These are phyloP conservation scores for Lasiodiplodia sp. DNA, from an alignment of 2,329 filamentous ascomycete genomes.

Conservation along the genomic window DNA sequence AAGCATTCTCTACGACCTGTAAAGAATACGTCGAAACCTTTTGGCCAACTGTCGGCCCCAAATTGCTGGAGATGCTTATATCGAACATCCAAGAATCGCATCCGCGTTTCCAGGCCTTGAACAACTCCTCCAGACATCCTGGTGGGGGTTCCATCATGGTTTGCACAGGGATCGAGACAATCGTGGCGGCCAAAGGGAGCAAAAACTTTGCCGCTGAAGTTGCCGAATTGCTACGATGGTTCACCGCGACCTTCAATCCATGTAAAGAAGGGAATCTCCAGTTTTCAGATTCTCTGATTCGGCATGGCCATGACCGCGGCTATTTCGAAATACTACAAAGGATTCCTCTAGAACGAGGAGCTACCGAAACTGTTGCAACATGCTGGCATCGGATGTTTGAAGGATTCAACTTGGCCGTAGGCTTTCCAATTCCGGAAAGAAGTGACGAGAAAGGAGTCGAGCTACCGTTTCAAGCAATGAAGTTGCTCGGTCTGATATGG, in stretches of 20 bases:
- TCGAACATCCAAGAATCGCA: neutral
- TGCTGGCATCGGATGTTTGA: conserved; percentile 1
- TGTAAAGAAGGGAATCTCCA: too few relatives aligned
- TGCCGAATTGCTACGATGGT: too few relatives aligned
- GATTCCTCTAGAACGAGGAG: neutral
- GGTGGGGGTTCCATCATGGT: too few relatives aligned
- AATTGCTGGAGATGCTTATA: neutral
- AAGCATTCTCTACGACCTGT: neutral
- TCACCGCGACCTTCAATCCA: too few relatives aligned
- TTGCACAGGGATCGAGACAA: too few relatives aligned
- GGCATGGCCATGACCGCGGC: too few relatives aligned
- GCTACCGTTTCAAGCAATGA: conserved; percentile 1
- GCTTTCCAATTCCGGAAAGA: neutral
- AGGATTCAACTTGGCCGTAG: neutral
- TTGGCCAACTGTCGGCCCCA: neutral
- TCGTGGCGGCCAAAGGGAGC: too few relatives aligned
- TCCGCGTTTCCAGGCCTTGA: neutral
- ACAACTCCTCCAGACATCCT: too few relatives aligned
- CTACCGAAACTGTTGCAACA: neutral
- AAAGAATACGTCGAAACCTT: neutral
- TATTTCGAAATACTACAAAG: neutral
- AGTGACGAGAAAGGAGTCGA: neutral
- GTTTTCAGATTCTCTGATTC: too few relatives aligned
- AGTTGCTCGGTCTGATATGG: neutral
- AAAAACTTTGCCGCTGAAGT: too few relatives aligned